Base-by-base conservation (phyloP, 441 rosid species). In the Daphne laureola region DNA sequence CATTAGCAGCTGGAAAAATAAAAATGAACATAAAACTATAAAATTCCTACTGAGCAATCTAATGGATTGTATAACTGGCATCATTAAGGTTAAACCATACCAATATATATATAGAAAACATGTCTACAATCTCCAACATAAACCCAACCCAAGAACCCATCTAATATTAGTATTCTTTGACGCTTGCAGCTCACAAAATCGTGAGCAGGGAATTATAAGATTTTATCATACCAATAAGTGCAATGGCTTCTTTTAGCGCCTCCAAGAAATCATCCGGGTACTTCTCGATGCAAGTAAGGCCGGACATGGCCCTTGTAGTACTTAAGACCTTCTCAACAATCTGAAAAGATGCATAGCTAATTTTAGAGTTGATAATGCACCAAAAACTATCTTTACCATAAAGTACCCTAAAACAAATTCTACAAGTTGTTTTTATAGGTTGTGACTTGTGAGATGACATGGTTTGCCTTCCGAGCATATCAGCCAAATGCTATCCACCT, bases 401-500 rank as follows among this genome's bases (percentile, higher is more conserved):
- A 18, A 18, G 36, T 31, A 4, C 36, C 36, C 1, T 31, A 1
- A 16, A 8, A 17, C 5, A 2, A 46, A 26, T 12, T 4, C 17
- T 4, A 53, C 0, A 3, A 11, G 26, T 8, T 49, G n/a, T 2
- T 18, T 0, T 5, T 9, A 50, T 13, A 41, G 16, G 26, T n/a
- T 7, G 12, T 21, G 15, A 54, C 23, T 18, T 18, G 23, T 18
- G 23, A 18, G 47, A 46, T 18, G 2, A 2, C 0, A 15, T 0
- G 13, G 51, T 68, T 31, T 42, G 75, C 90, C 84, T 79, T 78
- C 49, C 82, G 68, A 25, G 90, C 84, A 61, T 83, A 82, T 43
- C 89, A 83, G 38, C 89, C 89, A 9, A 71, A 82, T 31, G 86
- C 89, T 57, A 82, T 51, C 52, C 86, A 45, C 80, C 75, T 31